phyloP scores from a whole-genome alignment of 2,329 filamentous ascomycete species.

The Balansia obtecta region DNA sequence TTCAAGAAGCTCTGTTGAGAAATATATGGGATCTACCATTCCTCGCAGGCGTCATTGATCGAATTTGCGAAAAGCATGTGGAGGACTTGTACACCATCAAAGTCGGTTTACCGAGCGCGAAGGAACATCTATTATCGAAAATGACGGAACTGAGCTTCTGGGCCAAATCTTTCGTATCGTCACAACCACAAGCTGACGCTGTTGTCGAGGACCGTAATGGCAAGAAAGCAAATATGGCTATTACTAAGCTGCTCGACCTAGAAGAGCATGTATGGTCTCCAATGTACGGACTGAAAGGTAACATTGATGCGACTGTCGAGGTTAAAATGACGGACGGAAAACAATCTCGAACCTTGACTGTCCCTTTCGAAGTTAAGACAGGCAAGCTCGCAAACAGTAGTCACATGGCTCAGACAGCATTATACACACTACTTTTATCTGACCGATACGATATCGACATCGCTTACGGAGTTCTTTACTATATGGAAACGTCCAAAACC shows the following conservation, averaged over 20 bases:
- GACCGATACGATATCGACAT: constrained; percentile 93
- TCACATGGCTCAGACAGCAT: constrained; percentile 84
- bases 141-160: constrained; percentile 71
- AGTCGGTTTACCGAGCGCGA: constrained; percentile 58
- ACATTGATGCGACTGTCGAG: constrained; percentile 94
- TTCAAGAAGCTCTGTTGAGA: constrained; percentile 75
- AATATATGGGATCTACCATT: constrained; percentile 70
- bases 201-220: constrained; percentile 69
- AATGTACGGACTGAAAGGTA: constrained; percentile 93
- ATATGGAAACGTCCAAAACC: constrained; percentile 82
- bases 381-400: constrained; percentile 71
- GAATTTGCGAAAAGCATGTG: constrained; percentile 61
- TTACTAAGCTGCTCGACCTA: constrained; percentile 89
- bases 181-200: constrained; percentile 56
- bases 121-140: constrained; percentile 71
- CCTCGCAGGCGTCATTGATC: constrained; percentile 53
- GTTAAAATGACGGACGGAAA: constrained; percentile 63
- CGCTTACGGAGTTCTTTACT: constrained; percentile 83
- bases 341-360: constrained; percentile 58
- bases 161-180: constrained; percentile 69
- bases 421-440: constrained; percentile 85
- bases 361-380: constrained; percentile 93
- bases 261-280: constrained; percentile 98
- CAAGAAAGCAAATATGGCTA: constrained; percentile 64
- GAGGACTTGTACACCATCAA: constrained; percentile 86